phyloP scores from a whole-genome alignment of 208 protist species.

The Perkinsela sp. region DNA sequence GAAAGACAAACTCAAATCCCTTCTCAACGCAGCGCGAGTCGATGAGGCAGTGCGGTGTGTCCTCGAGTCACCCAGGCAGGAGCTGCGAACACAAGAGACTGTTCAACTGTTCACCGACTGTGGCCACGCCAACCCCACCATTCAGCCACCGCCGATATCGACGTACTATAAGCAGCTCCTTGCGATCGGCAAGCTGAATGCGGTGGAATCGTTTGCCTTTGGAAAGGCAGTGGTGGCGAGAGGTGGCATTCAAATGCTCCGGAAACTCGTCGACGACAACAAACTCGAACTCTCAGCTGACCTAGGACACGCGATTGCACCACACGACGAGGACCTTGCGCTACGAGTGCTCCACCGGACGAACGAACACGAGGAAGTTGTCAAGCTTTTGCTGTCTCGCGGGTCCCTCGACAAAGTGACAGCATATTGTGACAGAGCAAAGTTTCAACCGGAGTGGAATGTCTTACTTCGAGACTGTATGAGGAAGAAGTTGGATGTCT shows the following conservation, averaged over 20 bases:
- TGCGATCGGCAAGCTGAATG: conserved; percentile 81
- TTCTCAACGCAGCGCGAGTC: conserved; percentile 58
- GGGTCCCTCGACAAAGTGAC: conserved; percentile 88
- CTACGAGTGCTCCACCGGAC: conserved; percentile 88
- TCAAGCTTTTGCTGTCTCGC: conserved; percentile 68
- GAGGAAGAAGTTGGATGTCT: conserved; percentile 59
- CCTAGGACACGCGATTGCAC: conserved; percentile 85
- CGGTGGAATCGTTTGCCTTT: conserved; percentile 89
- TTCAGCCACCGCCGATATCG: conserved; percentile 74
- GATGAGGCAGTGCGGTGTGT: conserved; percentile 81
- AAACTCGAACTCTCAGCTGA: conserved; percentile 92
- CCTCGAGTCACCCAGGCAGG: conserved; percentile 59
- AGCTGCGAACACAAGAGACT: conserved; percentile 82
- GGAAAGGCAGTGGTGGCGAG: conserved; percentile 72
- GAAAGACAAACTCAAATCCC: conserved; percentile 72
- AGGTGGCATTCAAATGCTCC: conserved; percentile 56
- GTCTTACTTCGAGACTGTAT: conserved; percentile 72
- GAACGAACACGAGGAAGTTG: conserved; percentile 70
- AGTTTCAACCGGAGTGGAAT: conserved; percentile 81
- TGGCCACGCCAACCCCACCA: conserved; percentile 26
- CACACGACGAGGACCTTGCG: conserved; percentile 64
- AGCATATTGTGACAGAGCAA: conserved; percentile 81
- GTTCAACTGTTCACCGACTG: conserved; percentile 69
- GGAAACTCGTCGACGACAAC: conserved; percentile 91
- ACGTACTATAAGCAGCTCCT: conserved; percentile 91